Conservation (phyloP, 257 asterid species). For the Solanum dulcamara region DNA sequence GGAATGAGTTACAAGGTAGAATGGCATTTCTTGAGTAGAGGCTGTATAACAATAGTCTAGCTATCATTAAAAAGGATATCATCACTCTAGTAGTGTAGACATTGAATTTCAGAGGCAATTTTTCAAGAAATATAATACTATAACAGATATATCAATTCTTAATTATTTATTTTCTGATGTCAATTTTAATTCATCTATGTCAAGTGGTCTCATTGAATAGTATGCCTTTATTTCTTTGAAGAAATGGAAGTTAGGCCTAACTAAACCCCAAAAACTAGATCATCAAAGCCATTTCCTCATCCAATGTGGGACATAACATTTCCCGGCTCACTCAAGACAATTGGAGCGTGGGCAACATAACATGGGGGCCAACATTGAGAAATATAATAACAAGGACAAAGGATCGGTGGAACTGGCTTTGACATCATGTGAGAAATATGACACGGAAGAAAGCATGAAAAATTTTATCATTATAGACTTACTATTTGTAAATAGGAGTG, state of each 20-base stretch:
- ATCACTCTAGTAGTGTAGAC: background rate
- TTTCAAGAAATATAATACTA: background rate
- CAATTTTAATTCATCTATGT: background rate
- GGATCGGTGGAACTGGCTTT: background rate
- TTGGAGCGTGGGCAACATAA: background rate
- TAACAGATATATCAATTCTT: background rate
- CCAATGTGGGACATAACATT: background rate
- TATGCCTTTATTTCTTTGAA: background rate
- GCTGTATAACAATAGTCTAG: background rate
- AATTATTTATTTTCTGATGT: background rate
- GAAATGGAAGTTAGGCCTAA: background rate
- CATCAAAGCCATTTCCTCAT: background rate
- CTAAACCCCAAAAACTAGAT: background rate
- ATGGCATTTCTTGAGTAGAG: background rate
- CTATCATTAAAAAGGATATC: background rate
- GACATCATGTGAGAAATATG: background rate
- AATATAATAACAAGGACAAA: background rate
- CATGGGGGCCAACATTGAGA: background rate
- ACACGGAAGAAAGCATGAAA: background rate
- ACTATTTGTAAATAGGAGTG: background rate
- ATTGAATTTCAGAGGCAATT: background rate
- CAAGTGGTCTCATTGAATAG: background rate
- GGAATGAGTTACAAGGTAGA: background rate
- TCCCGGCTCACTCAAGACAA: background rate
- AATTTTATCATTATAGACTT: background rate